phyloP scores from a whole-genome alignment of 805 yeast genomes.

The Suhomyces vadensis region DNA sequence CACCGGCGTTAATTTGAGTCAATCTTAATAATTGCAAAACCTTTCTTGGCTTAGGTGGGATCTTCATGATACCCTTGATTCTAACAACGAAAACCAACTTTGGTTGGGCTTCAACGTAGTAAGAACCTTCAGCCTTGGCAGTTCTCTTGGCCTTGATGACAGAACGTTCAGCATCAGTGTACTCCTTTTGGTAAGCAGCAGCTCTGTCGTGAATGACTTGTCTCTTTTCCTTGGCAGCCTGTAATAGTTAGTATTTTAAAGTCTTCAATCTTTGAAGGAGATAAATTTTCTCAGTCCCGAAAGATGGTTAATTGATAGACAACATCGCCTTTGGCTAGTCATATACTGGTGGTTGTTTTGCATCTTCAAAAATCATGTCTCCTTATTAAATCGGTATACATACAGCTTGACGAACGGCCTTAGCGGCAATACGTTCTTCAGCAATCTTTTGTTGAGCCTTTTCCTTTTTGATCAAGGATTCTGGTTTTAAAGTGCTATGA shows the following conservation, averaged over 20 bases:
- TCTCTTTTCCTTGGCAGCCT: constrained; percentile 52
- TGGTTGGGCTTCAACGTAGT: constrained; percentile 93
- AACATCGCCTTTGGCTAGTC: constrained; percentile 72
- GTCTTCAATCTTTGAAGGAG: not conserved
- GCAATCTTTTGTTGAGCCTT: constrained; percentile 76
- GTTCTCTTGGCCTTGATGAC: constrained; percentile 84
- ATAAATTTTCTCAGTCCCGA: constrained; percentile 66
- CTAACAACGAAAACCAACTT: constrained; percentile 94
- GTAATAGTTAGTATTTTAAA: constrained; percentile 35
- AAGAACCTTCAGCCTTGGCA: constrained; percentile 91
- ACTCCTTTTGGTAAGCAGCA: constrained; percentile 95
- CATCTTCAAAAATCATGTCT: constrained; percentile 47
- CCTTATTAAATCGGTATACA: constrained; percentile 38
- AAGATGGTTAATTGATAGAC: constrained; percentile 81
- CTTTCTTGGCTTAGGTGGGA: constrained; percentile 99
- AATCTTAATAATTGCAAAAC: constrained; percentile 91
- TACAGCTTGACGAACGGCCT: constrained; percentile 77
- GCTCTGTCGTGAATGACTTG: constrained; percentile 87
- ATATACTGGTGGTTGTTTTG: constrained; percentile 46
- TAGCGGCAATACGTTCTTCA: constrained; percentile 78
- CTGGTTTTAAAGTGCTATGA: constrained; percentile 64
- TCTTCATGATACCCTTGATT: constrained; percentile 99
- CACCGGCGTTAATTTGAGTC: constrained; percentile 93
- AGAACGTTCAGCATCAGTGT: constrained; percentile 89
- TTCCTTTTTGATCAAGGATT: constrained; percentile 80